Percentiles rank a stretch among this genome's conserved stretches.
Conservation (phyloP, 108 stramenopile species). For the Pseudonitzschia pungens region DNA sequence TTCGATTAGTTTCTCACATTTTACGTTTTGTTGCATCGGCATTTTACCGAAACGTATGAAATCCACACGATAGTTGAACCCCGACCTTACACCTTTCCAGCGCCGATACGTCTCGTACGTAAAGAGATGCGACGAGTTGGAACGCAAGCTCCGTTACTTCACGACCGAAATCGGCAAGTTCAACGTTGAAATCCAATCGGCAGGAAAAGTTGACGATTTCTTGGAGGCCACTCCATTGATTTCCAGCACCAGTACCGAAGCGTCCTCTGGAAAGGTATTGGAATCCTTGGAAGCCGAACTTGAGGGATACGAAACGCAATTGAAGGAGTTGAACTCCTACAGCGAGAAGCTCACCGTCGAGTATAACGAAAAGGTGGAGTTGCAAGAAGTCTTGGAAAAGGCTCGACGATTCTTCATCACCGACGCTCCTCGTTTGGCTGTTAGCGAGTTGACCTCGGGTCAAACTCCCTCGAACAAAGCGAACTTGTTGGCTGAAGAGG, state of each 20-base stretch:
- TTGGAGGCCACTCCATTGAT: constrained; percentile 36
- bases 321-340: constrained; percentile 93
- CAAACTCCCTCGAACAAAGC: constrained; percentile 35
- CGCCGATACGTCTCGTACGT: constrained; percentile 96
- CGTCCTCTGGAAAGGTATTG: constrained; percentile 67
- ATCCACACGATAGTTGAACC: constrained; percentile 71
- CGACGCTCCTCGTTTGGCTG: constrained; percentile 81
- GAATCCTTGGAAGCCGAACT: constrained; percentile 89
- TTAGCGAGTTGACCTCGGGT: constrained; percentile 50
- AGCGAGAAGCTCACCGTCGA: constrained; percentile 93
- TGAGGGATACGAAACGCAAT: constrained; percentile 90
- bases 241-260: constrained; percentile 30
- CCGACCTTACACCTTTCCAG: constrained; percentile 97
- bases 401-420: constrained; percentile 88
- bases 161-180: constrained; percentile 89
- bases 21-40: background rate
- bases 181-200: constrained; percentile 68
- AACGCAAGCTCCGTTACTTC: constrained; percentile 96
- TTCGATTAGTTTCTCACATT: background rate
- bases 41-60: background rate
- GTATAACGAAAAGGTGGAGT: constrained; percentile 97
- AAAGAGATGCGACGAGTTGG: constrained; percentile 97
- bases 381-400: constrained; percentile 95
- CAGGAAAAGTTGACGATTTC: constrained; percentile 71
- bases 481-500: constrained; percentile 61